A percentile compares a stretch with the other conserved stretches of the same genome.
These are phyloP conservation scores for Apophysomyces trapeziformis DNA, from an alignment of 371 early-diverging fungal species.

Conservation along the genomic window DNA sequence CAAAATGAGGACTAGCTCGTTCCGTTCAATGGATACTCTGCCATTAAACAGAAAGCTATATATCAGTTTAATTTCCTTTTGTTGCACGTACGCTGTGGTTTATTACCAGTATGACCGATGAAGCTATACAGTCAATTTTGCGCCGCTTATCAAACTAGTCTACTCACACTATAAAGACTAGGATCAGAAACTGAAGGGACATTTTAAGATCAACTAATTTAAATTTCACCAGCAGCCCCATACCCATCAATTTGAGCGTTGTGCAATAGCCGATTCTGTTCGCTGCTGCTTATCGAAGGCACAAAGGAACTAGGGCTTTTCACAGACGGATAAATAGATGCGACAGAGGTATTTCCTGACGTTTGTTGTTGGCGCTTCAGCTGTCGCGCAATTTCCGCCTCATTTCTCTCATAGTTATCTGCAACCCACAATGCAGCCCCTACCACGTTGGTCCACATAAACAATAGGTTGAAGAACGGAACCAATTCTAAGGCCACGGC, in stretches of 20 bases:
- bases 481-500: conserved; percentile 69
- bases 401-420: conserved; percentile 61
- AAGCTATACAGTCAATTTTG: too few species aligned
- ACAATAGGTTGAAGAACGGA: conserved; percentile 68
- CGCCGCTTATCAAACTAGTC: too few species aligned
- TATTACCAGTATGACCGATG: too few species aligned
- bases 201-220: neutral
- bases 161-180: neutral
- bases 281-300: conserved; percentile 22
- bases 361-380: conserved; percentile 16
- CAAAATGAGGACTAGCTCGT: too few species aligned
- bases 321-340: conserved; percentile 26
- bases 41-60: too few species aligned
- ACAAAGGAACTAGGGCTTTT: conserved; percentile 23
- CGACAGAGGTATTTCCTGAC: conserved; percentile 21
- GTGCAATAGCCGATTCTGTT: conserved; percentile 21
- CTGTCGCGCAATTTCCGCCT: conserved; percentile 25
- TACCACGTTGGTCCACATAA: conserved; percentile 80
- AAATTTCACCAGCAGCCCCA: conserved; percentile 17
- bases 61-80: too few species aligned
- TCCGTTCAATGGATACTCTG: too few species aligned
- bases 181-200: neutral
- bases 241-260: conserved; percentile 21
- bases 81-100: too few species aligned
- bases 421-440: conserved; percentile 78